Conservation (phyloP, 1,284 basidiomycete genomes). For the Puccinia novopanici region DNA sequence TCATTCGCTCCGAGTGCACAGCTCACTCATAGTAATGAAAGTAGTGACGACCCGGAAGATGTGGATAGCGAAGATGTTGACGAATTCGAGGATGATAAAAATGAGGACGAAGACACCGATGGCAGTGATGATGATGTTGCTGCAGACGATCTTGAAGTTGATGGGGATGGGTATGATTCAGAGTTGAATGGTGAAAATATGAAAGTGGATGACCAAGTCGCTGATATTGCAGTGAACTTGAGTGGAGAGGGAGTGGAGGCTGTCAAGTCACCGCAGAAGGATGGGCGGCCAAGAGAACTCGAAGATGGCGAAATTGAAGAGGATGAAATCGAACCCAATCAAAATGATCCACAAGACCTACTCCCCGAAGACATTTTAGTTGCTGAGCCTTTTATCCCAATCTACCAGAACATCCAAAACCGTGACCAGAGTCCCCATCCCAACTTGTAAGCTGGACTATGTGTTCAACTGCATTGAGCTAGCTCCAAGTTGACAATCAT, state of each 20-base stretch:
- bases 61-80: slow-evolving; percentile 21
- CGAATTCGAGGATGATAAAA: slow-evolving; percentile 24
- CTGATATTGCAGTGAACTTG: not conserved
- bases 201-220: not conserved
- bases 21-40: not conserved
- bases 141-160: not conserved
- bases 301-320: no score
- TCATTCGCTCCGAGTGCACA: not conserved
- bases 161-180: not conserved
- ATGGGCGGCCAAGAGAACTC: no score
- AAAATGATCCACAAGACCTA: no score
- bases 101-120: slow-evolving; percentile 16
- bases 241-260: slow-evolving; percentile 1
- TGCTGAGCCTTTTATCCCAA: no score
- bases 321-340: no score
- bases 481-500: slow-evolving; percentile 9
- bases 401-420: not conserved
- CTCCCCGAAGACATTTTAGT: no score
- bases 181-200: slow-evolving; percentile 9
- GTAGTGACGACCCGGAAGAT: not conserved
- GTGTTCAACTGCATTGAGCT: not conserved
- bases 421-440: not conserved
- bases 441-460: not conserved
- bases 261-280: no score
- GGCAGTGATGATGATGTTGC: not conserved